Evolutionary conservation across 1,284 basidiomycete genomes (phyloP).

Genomic region (Melampsora larici-populina): DNA sequence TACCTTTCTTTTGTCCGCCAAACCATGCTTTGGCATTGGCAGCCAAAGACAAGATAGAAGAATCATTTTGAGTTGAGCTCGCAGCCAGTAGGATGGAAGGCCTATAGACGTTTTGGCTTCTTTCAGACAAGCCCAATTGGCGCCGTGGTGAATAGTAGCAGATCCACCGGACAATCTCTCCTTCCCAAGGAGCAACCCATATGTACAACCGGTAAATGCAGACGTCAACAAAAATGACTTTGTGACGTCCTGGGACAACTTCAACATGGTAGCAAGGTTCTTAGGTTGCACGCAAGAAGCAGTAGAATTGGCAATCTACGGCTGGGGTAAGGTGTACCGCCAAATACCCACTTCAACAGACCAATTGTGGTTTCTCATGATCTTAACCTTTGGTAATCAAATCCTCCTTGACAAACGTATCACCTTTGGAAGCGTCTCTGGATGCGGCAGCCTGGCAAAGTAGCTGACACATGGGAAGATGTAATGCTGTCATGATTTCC

Average conservation of each 20-base stretch:
- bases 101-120: neutral
- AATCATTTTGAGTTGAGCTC: no score
- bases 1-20: no score
- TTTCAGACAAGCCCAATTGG: conserved; percentile 15
- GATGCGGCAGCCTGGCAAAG: neutral
- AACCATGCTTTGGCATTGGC: no score
- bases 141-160: no score
- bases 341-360: neutral
- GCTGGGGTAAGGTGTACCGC: conserved; percentile 15
- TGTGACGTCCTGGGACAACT: conserved; percentile 6
- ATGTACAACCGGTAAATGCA: neutral
- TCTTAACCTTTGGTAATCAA: neutral
- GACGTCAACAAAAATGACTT: neutral
- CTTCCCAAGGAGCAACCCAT: neutral
- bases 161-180: neutral
- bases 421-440: conserved; percentile 3
- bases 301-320: neutral
- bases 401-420: neutral
- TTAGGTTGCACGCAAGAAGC: neutral
- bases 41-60: no score
- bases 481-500: neutral
- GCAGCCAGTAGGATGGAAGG: neutral
- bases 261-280: neutral
- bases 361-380: conserved; percentile 4
- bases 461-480: neutral